A percentile compares a stretch with the other conserved stretches of the same genome.
Evolutionary conservation across 805 yeast genomes (phyloP).

Genomic region (Saturnispora sanitii): DNA sequence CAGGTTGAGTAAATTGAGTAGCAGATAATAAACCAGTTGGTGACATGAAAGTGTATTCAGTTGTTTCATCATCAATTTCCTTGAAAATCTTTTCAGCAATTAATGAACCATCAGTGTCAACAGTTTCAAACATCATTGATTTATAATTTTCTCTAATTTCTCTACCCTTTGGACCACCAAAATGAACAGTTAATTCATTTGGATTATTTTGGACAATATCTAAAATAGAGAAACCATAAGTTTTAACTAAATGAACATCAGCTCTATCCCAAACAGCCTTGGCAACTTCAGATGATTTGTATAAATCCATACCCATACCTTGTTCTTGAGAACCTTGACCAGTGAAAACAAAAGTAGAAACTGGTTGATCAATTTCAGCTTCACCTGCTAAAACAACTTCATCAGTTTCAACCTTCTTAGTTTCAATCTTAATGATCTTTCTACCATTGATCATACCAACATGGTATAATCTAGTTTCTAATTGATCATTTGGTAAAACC

Average conservation of each 20-base stretch:
- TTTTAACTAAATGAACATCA: conserved; percentile 80
- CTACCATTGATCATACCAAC: conserved; percentile 99
- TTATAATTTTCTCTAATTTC: conserved; percentile 88
- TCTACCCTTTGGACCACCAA: conserved; percentile 97
- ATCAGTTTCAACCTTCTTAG: conserved; percentile 73
- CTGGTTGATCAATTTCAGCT: conserved; percentile 98
- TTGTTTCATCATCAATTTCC: conserved; percentile 70
- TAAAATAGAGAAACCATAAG: conserved; percentile 94
- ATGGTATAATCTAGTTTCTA: conserved; percentile 83
- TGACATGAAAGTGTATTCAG: conserved; percentile 79
- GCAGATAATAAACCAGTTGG: conserved; percentile 95
- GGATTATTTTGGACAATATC: conserved; percentile 96
- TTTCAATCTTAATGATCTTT: conserved; percentile 88
- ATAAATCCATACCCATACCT: conserved; percentile 99
- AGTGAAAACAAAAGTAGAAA: conserved; percentile 92
- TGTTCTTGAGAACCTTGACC: conserved; percentile 99
- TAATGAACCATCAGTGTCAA: conserved; percentile 72
- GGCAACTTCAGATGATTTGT: conserved; percentile 84
- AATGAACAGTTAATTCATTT: conserved; percentile 86
- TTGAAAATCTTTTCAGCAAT: conserved; percentile 93
- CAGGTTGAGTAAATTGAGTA: conserved; percentile 99
- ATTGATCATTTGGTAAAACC: conserved; percentile 93
- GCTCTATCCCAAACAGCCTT: conserved; percentile 97
- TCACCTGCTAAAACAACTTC: conserved; percentile 78
- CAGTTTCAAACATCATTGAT: conserved; percentile 95